Conservation (phyloP, 306 rosid species). For the Sechiopsis laciniata region DNA sequence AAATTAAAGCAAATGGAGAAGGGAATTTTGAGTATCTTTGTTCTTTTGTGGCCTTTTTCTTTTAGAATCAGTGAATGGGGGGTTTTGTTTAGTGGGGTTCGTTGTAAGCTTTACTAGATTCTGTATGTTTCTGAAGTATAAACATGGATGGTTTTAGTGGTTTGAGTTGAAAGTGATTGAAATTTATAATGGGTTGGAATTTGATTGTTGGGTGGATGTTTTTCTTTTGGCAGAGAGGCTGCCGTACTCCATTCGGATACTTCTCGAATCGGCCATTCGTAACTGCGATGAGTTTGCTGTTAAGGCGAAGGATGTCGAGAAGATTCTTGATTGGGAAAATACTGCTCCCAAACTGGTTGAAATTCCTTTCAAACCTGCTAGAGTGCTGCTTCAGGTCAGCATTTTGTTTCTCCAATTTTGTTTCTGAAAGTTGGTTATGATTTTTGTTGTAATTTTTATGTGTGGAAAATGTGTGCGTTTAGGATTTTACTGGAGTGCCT, state of each 20-base stretch:
- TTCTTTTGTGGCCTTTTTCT: background rate
- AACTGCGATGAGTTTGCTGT: conserved; percentile 95
- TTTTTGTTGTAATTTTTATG: conserved; percentile 21
- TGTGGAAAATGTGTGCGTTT: conserved; percentile 26
- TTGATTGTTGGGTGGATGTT: conserved; percentile 14
- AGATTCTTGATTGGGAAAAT: conserved; percentile 88
- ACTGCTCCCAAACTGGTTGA: conserved; percentile 76
- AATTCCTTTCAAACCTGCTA: conserved; percentile 93
- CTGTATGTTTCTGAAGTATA: background rate
- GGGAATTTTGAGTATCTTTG: background rate
- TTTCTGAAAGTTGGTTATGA: conserved; percentile 5
- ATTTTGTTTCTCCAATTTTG: background rate
- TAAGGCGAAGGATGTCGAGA: conserved; percentile 69
- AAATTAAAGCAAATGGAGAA: background rate
- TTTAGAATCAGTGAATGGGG: conserved; percentile 9
- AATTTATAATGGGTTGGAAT: background rate
- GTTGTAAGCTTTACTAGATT: conserved; percentile 4
- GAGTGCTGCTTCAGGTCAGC: conserved; percentile 91
- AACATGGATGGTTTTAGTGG: background rate
- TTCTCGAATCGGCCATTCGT: conserved; percentile 92
- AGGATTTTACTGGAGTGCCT: conserved; percentile 99
- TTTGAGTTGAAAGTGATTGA: background rate
- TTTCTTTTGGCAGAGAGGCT: conserved; percentile 55
- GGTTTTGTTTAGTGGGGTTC: background rate
- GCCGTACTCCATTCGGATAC: conserved; percentile 85